Evolutionary conservation across 1,284 basidiomycete genomes (phyloP).

Genomic region (Leccinum subfulvum): DNA sequence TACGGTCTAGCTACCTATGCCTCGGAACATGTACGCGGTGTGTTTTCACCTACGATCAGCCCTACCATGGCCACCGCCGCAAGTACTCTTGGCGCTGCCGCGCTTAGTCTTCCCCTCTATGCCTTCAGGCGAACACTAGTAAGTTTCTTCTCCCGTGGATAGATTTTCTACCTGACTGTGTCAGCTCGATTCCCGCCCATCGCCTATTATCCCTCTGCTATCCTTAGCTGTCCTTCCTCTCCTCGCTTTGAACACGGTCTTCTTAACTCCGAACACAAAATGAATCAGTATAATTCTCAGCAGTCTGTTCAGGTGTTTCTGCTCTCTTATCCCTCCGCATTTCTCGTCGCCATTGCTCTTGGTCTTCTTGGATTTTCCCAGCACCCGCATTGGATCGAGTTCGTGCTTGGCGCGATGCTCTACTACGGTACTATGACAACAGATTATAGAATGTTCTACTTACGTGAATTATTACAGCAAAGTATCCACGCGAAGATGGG

Average conservation of each 20-base stretch:
- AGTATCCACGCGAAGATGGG: conserved; percentile 51
- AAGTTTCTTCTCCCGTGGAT: conserved; percentile 25
- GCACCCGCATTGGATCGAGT: conserved; percentile 53
- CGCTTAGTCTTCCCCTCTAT: conserved; percentile 64
- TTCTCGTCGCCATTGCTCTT: conserved; percentile 44
- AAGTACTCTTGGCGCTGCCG: conserved; percentile 58
- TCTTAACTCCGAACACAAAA: conserved; percentile 51
- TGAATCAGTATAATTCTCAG: conserved; percentile 45
- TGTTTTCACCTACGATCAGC: conserved; percentile 56
- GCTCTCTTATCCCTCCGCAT: conserved; percentile 52
- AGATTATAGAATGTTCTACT: neutral
- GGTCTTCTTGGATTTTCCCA: conserved; percentile 57
- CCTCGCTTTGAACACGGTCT: conserved; percentile 57
- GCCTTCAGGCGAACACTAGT: conserved; percentile 57
- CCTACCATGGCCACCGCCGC: conserved; percentile 51
- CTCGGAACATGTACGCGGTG: conserved; percentile 58
- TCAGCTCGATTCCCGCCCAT: conserved; percentile 39
- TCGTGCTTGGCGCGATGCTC: conserved; percentile 49
- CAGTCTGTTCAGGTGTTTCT: conserved; percentile 52
- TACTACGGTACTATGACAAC: conserved; percentile 50
- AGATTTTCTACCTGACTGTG: conserved; percentile 10
- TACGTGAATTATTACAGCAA: conserved; percentile 40
- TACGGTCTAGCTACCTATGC: conserved; percentile 59
- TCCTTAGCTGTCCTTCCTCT: conserved; percentile 59
- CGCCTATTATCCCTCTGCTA: conserved; percentile 47